A percentile compares a stretch with the other conserved stretches of the same genome.
These are phyloP conservation scores for Calonectria honghensis DNA, from an alignment of 2,329 filamentous ascomycete species.

Conservation along the genomic window DNA sequence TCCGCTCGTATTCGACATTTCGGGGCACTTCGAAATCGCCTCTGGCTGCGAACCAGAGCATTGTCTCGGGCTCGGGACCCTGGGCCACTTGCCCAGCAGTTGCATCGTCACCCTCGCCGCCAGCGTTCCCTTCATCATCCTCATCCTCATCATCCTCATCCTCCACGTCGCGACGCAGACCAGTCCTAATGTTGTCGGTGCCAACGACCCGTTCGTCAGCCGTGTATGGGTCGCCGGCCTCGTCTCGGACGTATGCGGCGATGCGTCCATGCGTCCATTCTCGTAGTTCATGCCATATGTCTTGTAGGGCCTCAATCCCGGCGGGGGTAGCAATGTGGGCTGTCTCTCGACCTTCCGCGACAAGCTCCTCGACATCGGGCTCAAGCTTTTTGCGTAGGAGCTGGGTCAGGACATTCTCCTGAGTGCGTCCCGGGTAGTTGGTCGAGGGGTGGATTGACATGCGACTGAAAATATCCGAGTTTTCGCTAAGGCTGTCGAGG, in stretches of 20 bases:
- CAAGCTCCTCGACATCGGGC: constrained; percentile 83
- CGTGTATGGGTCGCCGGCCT: constrained; percentile 79
- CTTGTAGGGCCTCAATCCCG: constrained; percentile 66
- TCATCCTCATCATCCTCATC: constrained; percentile 73
- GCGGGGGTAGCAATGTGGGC: constrained; percentile 66
- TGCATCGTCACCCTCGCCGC: constrained; percentile 42
- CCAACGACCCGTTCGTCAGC: constrained; percentile 80
- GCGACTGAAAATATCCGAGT: constrained; percentile 80
- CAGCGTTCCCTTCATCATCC: constrained; percentile 60
- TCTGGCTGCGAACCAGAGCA: constrained; percentile 67
- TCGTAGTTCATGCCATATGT: constrained; percentile 73
- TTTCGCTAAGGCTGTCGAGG: constrained; percentile 77
- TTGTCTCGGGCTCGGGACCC: constrained; percentile 67
- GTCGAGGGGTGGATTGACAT: constrained; percentile 86
- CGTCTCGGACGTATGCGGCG: constrained; percentile 64
- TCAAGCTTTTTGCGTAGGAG: constrained; percentile 90
- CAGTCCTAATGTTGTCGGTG: constrained; percentile 82
- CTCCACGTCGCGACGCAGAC: constrained; percentile 74
- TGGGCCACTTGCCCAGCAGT: constrained; percentile 56
- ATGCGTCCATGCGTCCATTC: constrained; percentile 65
- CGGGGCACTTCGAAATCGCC: constrained; percentile 67
- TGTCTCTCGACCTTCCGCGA: constrained; percentile 76
- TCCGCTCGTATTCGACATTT: constrained; percentile 66
- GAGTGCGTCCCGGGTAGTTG: constrained; percentile 82
- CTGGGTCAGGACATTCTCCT: constrained; percentile 79